Evolutionary conservation across 1,284 basidiomycete species (phyloP).

Genomic region (Leucoagaricus sp.): DNA sequence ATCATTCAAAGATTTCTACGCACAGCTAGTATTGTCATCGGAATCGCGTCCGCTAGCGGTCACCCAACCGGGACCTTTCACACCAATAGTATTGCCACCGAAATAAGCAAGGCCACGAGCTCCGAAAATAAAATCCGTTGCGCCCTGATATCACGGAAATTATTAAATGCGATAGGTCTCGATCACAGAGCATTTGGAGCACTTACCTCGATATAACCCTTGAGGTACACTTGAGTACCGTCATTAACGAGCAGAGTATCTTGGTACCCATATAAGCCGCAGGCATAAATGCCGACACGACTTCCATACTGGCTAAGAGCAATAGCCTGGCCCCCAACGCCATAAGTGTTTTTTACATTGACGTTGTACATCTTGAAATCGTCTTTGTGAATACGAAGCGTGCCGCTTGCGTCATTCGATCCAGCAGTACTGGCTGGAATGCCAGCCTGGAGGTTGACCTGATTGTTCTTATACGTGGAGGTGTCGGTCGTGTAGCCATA

Average conservation of each 20-base stretch:
- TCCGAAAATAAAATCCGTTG: constrained; percentile 57
- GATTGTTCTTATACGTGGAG: constrained; percentile 37
- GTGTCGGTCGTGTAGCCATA: constrained; percentile 48
- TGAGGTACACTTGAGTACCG: constrained; percentile 51
- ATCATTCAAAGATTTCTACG: constrained; percentile 14
- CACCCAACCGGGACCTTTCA: constrained; percentile 44
- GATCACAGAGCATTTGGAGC: background rate
- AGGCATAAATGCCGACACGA: constrained; percentile 52
- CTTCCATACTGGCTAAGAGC: constrained; percentile 54
- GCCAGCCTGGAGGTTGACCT: constrained; percentile 47
- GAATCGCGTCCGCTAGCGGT: constrained; percentile 53
- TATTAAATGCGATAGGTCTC: background rate
- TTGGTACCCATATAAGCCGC: constrained; percentile 54
- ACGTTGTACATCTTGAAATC: constrained; percentile 58
- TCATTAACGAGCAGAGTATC: constrained; percentile 43
- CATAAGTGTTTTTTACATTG: constrained; percentile 55
- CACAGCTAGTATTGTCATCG: constrained; percentile 50
- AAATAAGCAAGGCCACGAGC: constrained; percentile 44
- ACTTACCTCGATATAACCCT: constrained; percentile 46
- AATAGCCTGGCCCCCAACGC: constrained; percentile 51
- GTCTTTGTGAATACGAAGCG: constrained; percentile 52
- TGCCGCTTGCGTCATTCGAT: constrained; percentile 56
- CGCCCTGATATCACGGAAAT: constrained; percentile 38
- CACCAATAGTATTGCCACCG: constrained; percentile 46
- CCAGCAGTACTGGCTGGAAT: constrained; percentile 43